Percentiles rank a stretch among this genome's conserved stretches.
Evolutionary conservation across 169 alveolate species (phyloP).

Genomic region (Theileria orientalis): DNA sequence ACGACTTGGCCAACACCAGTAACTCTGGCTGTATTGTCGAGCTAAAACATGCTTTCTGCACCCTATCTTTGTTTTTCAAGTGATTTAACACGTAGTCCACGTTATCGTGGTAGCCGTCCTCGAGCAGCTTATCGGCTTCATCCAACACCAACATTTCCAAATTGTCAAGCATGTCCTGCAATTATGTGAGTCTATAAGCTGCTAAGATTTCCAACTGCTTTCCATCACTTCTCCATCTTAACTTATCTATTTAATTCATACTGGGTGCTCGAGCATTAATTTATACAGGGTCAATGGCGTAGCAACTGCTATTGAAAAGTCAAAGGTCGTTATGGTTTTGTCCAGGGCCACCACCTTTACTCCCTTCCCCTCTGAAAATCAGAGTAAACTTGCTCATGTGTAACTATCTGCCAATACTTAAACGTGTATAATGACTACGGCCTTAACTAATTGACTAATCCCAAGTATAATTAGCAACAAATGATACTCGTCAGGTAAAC

Average conservation of each 20-base stretch:
- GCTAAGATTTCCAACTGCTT: neutral
- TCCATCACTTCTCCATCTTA: no score
- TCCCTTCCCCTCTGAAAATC: constrained; percentile 18
- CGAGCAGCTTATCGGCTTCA: constrained; percentile 97
- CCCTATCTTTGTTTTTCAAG: neutral
- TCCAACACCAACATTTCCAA: constrained; percentile 92
- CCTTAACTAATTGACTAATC: neutral
- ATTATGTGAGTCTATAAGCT: neutral
- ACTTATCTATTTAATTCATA: neutral
- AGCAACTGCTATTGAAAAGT: constrained; percentile 33
- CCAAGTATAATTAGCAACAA: neutral
- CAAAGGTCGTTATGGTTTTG: constrained; percentile 15
- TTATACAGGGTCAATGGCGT: constrained; percentile 48
- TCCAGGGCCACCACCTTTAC: constrained; percentile 36
- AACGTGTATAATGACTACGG: no score
- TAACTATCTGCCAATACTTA: no score
- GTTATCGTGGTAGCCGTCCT: constrained; percentile 54
- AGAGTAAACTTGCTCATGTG: neutral
- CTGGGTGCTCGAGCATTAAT: constrained; percentile 8
- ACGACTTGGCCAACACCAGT: constrained; percentile 22
- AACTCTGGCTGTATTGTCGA: constrained; percentile 61
- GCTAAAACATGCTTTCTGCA: constrained; percentile 49
- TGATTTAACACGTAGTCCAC: constrained; percentile 35
- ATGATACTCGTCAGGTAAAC: constrained; percentile 48
- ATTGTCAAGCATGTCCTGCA: constrained; percentile 71